Evolutionary conservation across 2,329 filamentous ascomycete species (phyloP).

Genomic region (Fusarium sp.): DNA sequence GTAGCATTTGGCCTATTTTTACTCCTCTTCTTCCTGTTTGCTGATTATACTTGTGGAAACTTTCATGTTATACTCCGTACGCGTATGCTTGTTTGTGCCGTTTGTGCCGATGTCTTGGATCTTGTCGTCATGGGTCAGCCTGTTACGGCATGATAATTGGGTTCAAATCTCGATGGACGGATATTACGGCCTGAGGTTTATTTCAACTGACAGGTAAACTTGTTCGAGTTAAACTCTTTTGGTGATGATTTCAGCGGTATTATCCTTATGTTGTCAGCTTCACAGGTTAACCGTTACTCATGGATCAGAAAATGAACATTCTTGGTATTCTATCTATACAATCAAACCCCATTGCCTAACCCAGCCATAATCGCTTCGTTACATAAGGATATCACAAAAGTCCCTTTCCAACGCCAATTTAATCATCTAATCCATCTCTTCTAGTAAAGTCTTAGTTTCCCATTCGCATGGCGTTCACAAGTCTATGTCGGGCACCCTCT

Average conservation of each 20-base stretch:
- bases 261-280: background rate
- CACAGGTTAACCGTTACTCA: no score
- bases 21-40: background rate
- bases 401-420: constrained; percentile 29
- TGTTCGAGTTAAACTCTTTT: background rate
- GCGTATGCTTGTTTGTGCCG: constrained; percentile 6
- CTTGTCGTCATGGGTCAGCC: constrained; percentile 19
- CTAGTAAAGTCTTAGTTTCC: constrained; percentile 32
- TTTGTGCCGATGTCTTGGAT: constrained; percentile 10
- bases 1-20: constrained; percentile 8
- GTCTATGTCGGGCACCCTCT: constrained; percentile 49
- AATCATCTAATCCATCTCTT: background rate
- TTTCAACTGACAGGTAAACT: background rate
- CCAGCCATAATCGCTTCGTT: constrained; percentile 29
- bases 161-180: constrained; percentile 2
- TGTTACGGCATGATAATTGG: constrained; percentile 3
- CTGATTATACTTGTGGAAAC: background rate
- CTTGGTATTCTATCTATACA: constrained; percentile 29
- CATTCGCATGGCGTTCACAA: constrained; percentile 50
- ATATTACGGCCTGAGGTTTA: background rate
- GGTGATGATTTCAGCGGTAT: background rate
- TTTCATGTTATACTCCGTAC: background rate
- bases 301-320: background rate
- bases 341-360: background rate
- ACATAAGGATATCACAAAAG: constrained; percentile 32